These are phyloP conservation scores for Ogataea thermomethanolica DNA, from an alignment of 805 yeast genomes.

Conservation along the genomic window DNA sequence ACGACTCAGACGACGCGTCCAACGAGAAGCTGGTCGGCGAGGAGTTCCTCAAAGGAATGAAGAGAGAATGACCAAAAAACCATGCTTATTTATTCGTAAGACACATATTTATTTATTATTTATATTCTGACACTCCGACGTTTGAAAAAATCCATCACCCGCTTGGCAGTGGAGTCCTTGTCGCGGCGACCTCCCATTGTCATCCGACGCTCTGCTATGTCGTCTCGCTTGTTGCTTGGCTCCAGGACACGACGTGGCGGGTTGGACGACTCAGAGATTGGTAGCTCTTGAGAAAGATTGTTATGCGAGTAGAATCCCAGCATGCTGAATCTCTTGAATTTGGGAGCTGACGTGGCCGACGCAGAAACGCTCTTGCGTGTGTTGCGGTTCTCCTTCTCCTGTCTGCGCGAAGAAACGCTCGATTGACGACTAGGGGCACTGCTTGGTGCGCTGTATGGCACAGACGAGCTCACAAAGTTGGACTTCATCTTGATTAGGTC, in stretches of 20 bases:
- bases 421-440: constrained; percentile 5
- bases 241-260: constrained; percentile 16
- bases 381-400: constrained; percentile 26
- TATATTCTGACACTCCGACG: constrained; percentile 50
- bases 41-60: constrained; percentile 35
- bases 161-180: constrained; percentile 71
- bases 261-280: neutral
- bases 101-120: constrained; percentile 2
- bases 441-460: constrained; percentile 1
- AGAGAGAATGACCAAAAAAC: constrained; percentile 18
- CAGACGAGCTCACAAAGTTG: neutral
- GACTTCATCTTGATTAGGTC: constrained; percentile 1
- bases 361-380: constrained; percentile 18
- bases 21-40: constrained; percentile 35
- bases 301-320: constrained; percentile 29
- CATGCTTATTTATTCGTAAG: constrained; percentile 4
- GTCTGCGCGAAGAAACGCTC: constrained; percentile 9
- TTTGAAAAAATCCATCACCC: constrained; percentile 75
- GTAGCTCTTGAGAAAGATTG: constrained; percentile 13
- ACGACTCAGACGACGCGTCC: constrained; percentile 31
- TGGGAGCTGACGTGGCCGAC: constrained; percentile 17
- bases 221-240: constrained; percentile 16
- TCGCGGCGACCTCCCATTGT: constrained; percentile 16
- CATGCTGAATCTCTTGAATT: constrained; percentile 33
- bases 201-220: constrained; percentile 33